These are phyloP conservation scores for Plantago lanceolata DNA, from an alignment of 305 asterid species.

Conservation along the genomic window DNA sequence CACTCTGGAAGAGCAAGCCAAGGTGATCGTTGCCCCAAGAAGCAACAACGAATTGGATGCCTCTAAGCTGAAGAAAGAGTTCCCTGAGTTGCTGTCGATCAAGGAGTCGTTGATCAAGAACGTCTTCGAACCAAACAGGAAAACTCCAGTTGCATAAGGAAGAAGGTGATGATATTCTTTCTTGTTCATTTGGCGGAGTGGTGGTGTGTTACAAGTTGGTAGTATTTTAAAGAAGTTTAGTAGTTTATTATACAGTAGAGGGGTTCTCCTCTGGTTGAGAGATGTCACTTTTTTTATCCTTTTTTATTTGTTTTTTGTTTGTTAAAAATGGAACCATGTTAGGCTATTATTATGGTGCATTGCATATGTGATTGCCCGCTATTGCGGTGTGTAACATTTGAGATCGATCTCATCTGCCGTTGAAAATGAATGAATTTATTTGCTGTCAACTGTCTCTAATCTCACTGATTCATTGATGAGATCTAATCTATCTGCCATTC, in stretches of 20 bases:
- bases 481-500: no score
- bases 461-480: no score
- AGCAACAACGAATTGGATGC: slow-evolving; percentile 73
- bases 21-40: slow-evolving; percentile 67
- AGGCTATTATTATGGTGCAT: background rate
- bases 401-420: background rate
- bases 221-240: background rate
- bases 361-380: background rate
- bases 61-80: slow-evolving; percentile 64
- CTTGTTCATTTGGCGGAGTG: background rate
- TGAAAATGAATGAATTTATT: slow-evolving; percentile 11
- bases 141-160: slow-evolving; percentile 35
- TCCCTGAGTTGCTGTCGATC: slow-evolving; percentile 59
- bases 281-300: background rate
- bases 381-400: slow-evolving; percentile 7
- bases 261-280: no score
- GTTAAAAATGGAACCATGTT: background rate
- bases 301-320: background rate
- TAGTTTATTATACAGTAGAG: background rate
- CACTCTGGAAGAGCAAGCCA: slow-evolving; percentile 70
- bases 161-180: background rate
- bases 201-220: slow-evolving; percentile 7
- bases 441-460: background rate
- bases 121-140: slow-evolving; percentile 63
- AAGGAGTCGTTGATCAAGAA: slow-evolving; percentile 62